Percentiles rank a stretch among this genome's conserved stretches.
Conservation (phyloP, 306 rosid species). For the Fragaria iinumae region DNA sequence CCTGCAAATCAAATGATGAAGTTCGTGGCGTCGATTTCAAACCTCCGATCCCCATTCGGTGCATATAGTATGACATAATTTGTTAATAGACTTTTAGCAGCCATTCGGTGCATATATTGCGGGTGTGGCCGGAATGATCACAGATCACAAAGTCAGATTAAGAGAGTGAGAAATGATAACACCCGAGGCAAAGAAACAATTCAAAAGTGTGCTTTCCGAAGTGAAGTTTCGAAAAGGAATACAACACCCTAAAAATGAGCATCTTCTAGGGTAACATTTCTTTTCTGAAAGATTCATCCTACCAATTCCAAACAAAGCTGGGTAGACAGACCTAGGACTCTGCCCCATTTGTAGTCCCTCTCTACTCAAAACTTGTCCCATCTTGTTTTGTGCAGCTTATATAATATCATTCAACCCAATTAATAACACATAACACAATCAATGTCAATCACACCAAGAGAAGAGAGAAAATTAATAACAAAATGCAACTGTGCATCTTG, state of each 20-base stretch:
- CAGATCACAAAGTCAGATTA: conserved; percentile 6
- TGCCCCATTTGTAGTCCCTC: conserved; percentile 1
- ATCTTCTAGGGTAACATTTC: conserved; percentile 2
- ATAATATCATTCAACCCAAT: neutral
- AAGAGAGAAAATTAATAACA: no score
- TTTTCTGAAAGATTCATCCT: neutral
- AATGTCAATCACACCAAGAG: neutral
- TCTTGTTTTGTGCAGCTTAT: conserved; percentile 24
- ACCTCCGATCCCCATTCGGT: no score
- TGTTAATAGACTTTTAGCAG: neutral
- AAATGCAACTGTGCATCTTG: neutral
- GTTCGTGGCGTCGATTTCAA: no score
- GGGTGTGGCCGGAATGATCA: neutral
- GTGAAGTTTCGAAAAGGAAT: conserved; percentile 3
- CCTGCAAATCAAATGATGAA: no score
- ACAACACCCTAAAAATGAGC: neutral
- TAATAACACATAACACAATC: neutral
- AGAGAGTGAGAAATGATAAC: conserved; percentile 34
- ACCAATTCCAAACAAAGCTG: neutral
- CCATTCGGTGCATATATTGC: neutral
- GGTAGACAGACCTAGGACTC: neutral
- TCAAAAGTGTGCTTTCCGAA: conserved; percentile 47
- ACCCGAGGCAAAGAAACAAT: conserved; percentile 43
- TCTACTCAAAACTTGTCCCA: conserved; percentile 18
- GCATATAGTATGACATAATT: no score